phyloP scores from a whole-genome alignment of 2,329 filamentous ascomycete species.

The Alternaria arborescens region DNA sequence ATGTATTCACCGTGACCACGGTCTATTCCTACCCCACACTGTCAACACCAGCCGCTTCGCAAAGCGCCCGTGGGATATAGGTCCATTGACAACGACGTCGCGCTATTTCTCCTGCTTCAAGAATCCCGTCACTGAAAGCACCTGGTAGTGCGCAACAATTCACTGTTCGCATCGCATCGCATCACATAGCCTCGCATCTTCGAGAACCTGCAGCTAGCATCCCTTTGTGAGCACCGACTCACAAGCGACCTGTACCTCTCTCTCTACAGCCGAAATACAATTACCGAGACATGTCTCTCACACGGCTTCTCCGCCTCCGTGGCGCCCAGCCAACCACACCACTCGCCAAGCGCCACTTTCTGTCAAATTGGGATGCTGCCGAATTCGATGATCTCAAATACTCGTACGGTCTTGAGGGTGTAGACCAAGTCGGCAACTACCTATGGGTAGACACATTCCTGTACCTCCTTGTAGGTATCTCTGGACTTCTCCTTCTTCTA shows the following conservation, averaged over 20 bases:
- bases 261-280: conserved; percentile 7
- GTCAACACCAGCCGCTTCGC: conserved; percentile 28
- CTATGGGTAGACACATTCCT: conserved; percentile 57
- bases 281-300: conserved; percentile 35
- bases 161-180: conserved; percentile 9
- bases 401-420: conserved; percentile 57
- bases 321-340: conserved; percentile 23
- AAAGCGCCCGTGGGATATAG: conserved; percentile 32
- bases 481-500: conserved; percentile 51
- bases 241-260: conserved; percentile 13
- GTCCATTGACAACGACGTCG: conserved; percentile 11
- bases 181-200: conserved; percentile 7
- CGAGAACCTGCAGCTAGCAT: conserved; percentile 8
- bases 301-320: conserved; percentile 34
- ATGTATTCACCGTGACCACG: conserved; percentile 43
- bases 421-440: conserved; percentile 59
- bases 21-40: conserved; percentile 30
- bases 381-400: conserved; percentile 46
- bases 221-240: conserved; percentile 12
- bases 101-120: conserved; percentile 19
- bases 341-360: conserved; percentile 34
- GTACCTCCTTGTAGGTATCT: conserved; percentile 47
- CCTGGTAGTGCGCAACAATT: conserved; percentile 27
- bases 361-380: conserved; percentile 43
- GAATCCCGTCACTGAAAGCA: conserved; percentile 15